phyloP scores from a whole-genome alignment of 805 yeast genomes.

The Wickerhamomyces sydowiorum region DNA sequence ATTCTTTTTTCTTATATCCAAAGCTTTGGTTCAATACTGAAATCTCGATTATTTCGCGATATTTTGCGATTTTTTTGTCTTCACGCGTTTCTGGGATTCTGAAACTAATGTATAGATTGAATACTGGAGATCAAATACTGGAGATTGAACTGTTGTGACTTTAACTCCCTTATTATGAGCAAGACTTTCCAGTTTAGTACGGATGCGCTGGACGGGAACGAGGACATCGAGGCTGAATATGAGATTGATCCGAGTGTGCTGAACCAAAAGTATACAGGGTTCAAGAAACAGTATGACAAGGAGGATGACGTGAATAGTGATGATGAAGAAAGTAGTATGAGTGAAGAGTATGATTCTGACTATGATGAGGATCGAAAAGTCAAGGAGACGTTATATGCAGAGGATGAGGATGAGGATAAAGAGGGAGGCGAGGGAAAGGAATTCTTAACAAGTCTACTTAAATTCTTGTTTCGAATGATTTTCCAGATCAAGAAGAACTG shows the following conservation, averaged over 20 bases:
- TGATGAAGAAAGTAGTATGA: background rate
- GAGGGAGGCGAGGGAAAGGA: slow-evolving; percentile 15
- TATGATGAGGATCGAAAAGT: background rate
- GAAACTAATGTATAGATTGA: no score
- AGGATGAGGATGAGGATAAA: slow-evolving; percentile 12
- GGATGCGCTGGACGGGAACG: background rate
- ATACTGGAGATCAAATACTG: no score
- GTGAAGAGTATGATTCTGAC: background rate
- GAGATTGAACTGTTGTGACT: no score
- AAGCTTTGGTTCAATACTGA: no score
- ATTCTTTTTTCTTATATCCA: no score
- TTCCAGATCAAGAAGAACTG: background rate
- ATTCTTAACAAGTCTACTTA: background rate
- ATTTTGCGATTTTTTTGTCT: no score
- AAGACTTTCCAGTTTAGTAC: background rate
- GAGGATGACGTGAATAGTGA: background rate
- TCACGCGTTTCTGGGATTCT: no score
- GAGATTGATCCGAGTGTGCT: background rate
- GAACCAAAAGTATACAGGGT: background rate
- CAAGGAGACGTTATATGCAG: background rate
- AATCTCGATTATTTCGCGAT: no score
- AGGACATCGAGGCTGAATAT: background rate
- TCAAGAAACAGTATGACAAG: background rate
- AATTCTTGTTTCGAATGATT: background rate
- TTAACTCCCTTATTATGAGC: background rate